Evolutionary conservation across 176 grass and related monocot species (phyloP).

Genomic region (Paspalum notatum): DNA sequence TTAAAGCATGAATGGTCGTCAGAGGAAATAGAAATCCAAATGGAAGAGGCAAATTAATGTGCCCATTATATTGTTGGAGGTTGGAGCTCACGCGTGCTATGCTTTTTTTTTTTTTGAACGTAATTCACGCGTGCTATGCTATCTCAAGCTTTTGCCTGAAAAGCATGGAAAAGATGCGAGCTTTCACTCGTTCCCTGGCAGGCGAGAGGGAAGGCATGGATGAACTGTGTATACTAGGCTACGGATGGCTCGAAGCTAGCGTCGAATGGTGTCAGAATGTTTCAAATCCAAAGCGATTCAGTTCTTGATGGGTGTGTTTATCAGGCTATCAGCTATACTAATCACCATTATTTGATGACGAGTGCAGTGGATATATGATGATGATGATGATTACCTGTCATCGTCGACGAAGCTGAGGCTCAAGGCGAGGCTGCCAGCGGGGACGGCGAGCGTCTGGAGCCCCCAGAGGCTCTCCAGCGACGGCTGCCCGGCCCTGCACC

Average conservation of each 20-base stretch:
- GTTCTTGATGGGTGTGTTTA: no score
- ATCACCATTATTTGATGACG: no score
- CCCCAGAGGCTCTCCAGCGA: conserved; percentile 74
- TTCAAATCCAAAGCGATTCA: no score
- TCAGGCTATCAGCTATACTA: no score
- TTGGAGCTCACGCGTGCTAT: background rate
- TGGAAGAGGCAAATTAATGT: background rate
- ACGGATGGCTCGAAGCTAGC: no score
- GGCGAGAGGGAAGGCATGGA: background rate
- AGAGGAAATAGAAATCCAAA: background rate
- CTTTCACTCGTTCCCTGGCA: no score
- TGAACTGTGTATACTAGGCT: background rate
- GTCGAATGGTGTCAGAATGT: background rate
- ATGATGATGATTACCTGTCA: conserved; percentile 45
- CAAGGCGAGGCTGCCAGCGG: conserved; percentile 53
- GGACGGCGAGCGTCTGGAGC: conserved; percentile 63
- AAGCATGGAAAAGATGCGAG: conserved; percentile 25
- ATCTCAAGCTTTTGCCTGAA: conserved; percentile 36
- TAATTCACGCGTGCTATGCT: background rate
- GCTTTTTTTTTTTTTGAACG: no score
- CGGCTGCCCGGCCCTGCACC: conserved; percentile 58
- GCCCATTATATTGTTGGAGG: background rate
- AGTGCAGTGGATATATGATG: no score
- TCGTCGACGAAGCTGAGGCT: conserved; percentile 55
- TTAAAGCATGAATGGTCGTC: background rate